Percentiles rank a stretch among this genome's conserved stretches.
These are phyloP conservation scores for Pulveroboletus sp. DNA, from an alignment of 768 basidiomycete genomes.

Conservation along the genomic window DNA sequence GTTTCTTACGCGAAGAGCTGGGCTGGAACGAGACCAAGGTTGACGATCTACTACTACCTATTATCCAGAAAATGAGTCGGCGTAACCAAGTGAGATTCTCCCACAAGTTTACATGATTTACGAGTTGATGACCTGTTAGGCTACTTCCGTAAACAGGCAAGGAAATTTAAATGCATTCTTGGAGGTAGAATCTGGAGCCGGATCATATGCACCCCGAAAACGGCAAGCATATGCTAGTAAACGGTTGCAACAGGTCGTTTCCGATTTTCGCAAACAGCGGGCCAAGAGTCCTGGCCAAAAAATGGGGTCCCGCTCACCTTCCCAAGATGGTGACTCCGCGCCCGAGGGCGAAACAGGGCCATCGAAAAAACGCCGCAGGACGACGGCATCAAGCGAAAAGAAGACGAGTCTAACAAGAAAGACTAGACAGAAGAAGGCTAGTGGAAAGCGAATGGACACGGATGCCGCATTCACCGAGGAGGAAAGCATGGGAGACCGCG, in stretches of 20 bases:
- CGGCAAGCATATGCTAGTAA: conserved; percentile 84
- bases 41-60: conserved; percentile 87
- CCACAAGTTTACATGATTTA: neutral
- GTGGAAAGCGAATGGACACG: neutral
- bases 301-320: conserved; percentile 12
- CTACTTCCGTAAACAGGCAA: conserved; percentile 69
- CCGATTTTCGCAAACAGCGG: conserved; percentile 63
- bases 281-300: conserved; percentile 16
- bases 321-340: conserved; percentile 27
- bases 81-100: conserved; percentile 60
- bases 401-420: conserved; percentile 5
- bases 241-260: conserved; percentile 82
- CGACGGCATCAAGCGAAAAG: conserved; percentile 15
- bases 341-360: conserved; percentile 26
- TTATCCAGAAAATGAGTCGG: conserved; percentile 85
- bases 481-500: conserved; percentile 19
- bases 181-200: conserved; percentile 63
- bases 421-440: conserved; percentile 1
- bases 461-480: conserved; percentile 5
- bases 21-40: conserved; percentile 82
- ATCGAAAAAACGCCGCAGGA: conserved; percentile 32
- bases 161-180: conserved; percentile 75
- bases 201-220: conserved; percentile 72
- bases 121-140: conserved; percentile 34
- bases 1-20: conserved; percentile 75